phyloP scores from a whole-genome alignment of 306 rosid genomes.

The Sindora glabra region DNA sequence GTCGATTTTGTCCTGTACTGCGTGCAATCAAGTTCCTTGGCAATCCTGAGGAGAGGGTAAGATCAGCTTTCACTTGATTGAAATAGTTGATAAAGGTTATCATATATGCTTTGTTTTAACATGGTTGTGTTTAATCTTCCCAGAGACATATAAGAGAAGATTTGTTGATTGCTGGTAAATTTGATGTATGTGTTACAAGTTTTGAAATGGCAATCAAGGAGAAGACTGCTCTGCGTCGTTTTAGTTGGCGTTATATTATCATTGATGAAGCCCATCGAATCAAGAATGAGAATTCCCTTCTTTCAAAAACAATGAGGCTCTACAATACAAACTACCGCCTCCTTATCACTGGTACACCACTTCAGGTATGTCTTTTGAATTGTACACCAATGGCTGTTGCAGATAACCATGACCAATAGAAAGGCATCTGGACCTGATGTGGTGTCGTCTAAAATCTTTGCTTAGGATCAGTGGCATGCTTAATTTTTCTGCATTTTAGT shows the following conservation, averaged over 20 bases:
- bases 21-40: conserved; percentile 94
- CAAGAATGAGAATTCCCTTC: conserved; percentile 93
- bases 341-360: conserved; percentile 92
- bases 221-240: conserved; percentile 73
- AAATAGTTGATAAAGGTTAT: not conserved
- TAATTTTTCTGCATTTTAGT: too few relatives aligned
- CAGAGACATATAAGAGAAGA: conserved; percentile 84
- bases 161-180: conserved; percentile 87
- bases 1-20: conserved; percentile 81
- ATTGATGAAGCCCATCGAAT: conserved; percentile 97
- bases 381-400: not conserved
- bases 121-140: conserved; percentile 8
- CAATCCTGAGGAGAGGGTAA: conserved; percentile 91
- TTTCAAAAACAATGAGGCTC: conserved; percentile 93
- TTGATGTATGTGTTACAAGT: conserved; percentile 94
- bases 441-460: too few relatives aligned
- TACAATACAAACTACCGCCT: conserved; percentile 87
- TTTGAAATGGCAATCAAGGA: conserved; percentile 99
- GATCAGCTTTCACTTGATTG: conserved; percentile 9
- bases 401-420: not conserved
- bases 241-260: conserved; percentile 95
- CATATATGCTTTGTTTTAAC: not conserved
- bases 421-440: not conserved
- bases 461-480: too few relatives aligned
- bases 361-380: conserved; percentile 58